These are phyloP conservation scores for Zygoascus bituminiphila DNA, from an alignment of 805 yeast species.

Conservation along the genomic window DNA sequence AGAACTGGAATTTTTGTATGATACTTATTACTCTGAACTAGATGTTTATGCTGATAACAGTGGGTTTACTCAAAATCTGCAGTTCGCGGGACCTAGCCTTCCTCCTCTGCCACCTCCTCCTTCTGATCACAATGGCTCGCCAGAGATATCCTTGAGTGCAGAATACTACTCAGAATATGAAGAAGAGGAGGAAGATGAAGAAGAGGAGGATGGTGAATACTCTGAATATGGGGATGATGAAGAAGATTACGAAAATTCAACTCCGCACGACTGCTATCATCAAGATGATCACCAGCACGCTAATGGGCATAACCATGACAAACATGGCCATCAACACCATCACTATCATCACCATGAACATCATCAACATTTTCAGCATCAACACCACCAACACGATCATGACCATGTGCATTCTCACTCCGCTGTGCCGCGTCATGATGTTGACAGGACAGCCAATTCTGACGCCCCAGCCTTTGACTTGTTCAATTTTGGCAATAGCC, in stretches of 20 bases:
- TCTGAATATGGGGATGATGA: conserved; percentile 6
- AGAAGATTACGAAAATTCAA: conserved; percentile 3
- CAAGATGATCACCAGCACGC: conserved; percentile 5
- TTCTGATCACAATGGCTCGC: neutral
- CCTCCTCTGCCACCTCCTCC: neutral
- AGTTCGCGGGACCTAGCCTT: neutral
- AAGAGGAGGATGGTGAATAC: conserved; percentile 5
- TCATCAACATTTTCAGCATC: conserved; percentile 7
- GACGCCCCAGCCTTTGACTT: conserved; percentile 10
- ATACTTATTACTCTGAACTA: conserved; percentile 51
- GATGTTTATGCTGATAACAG: conserved; percentile 1
- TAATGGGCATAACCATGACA: too few relatives aligned
- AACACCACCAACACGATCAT: conserved; percentile 7
- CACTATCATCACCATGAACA: conserved; percentile 10
- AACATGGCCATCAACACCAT: conserved; percentile 13
- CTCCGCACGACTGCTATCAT: conserved; percentile 7
- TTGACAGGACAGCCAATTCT: conserved; percentile 9
- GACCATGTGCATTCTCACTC: conserved; percentile 10
- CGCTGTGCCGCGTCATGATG: conserved; percentile 17
- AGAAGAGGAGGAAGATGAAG: conserved; percentile 7
- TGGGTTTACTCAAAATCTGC: neutral
- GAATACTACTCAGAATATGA: neutral
- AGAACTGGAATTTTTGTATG: conserved; percentile 67
- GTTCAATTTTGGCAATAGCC: conserved; percentile 24
- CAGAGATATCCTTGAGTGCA: neutral